Percentiles rank a stretch among this genome's conserved stretches.
Conservation (phyloP, 2,329 filamentous ascomycete genomes). For the Bimuria novae-zelandiae region DNA sequence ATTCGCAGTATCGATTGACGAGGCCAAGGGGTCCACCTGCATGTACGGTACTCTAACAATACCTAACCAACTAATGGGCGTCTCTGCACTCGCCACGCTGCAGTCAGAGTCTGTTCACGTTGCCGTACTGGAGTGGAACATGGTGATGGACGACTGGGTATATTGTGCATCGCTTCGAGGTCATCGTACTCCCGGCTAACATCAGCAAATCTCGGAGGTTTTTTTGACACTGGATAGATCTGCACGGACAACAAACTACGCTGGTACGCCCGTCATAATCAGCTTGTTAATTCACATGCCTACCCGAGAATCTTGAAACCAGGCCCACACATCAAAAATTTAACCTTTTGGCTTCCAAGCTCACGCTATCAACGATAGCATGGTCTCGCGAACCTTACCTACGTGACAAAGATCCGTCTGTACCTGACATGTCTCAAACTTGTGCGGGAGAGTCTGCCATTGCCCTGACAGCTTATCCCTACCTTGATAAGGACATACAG, state of each 20-base stretch:
- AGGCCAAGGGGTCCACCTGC: slow-evolving; percentile 15
- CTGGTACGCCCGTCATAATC: neutral
- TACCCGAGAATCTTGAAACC: no score
- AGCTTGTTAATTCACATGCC: no score
- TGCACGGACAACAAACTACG: neutral
- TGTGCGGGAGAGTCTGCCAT: neutral
- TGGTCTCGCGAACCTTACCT: no score
- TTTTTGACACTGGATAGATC: neutral
- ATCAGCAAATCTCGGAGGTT: neutral
- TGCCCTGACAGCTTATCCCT: no score
- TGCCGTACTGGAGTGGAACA: slow-evolving; percentile 9
- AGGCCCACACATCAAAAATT: no score
- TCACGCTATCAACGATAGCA: neutral
- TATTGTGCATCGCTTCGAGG: neutral
- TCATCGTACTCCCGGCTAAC: neutral
- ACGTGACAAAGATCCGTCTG: neutral
- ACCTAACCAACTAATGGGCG: slow-evolving; percentile 11
- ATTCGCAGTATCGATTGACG: slow-evolving; percentile 26
- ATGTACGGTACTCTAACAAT: neutral
- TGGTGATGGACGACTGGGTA: neutral
- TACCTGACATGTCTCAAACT: slow-evolving; percentile 3
- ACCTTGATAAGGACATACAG: no score
- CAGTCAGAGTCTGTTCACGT: slow-evolving; percentile 15
- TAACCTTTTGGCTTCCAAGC: neutral
- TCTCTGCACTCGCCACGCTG: neutral